Percentiles rank a stretch among this genome's conserved stretches.
Conservation (phyloP, 176 grass and related monocot species). For the Cenchrus fungigraminus region DNA sequence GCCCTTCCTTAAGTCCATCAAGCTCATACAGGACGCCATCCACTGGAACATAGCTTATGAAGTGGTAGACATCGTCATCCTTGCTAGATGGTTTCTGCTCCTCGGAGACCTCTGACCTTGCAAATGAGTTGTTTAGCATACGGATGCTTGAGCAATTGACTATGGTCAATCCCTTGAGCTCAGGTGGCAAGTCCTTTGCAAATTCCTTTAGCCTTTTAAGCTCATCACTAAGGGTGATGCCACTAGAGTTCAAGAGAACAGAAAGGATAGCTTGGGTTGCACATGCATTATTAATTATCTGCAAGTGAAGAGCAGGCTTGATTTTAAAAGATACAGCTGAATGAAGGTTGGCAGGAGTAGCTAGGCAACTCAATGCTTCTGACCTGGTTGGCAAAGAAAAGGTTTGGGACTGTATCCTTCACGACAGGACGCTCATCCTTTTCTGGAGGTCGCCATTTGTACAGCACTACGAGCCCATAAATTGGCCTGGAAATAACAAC, state of each 20-base stretch:
- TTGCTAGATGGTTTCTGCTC: conserved; percentile 74
- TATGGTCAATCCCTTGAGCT: conserved; percentile 90
- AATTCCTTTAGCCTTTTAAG: conserved; percentile 85
- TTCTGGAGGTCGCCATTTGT: conserved; percentile 89
- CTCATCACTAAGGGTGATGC: conserved; percentile 76
- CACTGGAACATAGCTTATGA: conserved; percentile 92
- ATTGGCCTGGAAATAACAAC: conserved; percentile 62
- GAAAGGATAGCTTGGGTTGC: conserved; percentile 73
- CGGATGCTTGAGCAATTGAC: conserved; percentile 88
- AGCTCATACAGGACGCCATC: conserved; percentile 85
- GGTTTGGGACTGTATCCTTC: conserved; percentile 62
- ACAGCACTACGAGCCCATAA: conserved; percentile 87
- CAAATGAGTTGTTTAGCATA: conserved; percentile 77
- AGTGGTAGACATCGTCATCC: conserved; percentile 95
- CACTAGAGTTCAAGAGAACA: conserved; percentile 75
- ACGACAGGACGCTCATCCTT: conserved; percentile 57
- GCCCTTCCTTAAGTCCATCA: conserved; percentile 94
- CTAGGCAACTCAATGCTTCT: no score
- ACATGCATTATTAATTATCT: no score
- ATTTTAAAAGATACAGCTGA: no score
- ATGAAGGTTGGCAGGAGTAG: no score
- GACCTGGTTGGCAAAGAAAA: conserved; percentile 71
- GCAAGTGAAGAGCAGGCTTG: no score
- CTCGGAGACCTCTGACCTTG: conserved; percentile 72
- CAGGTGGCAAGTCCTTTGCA: conserved; percentile 81